Conservation (phyloP, 2,329 filamentous ascomycete species). For the Davidsoniella eucalypti region DNA sequence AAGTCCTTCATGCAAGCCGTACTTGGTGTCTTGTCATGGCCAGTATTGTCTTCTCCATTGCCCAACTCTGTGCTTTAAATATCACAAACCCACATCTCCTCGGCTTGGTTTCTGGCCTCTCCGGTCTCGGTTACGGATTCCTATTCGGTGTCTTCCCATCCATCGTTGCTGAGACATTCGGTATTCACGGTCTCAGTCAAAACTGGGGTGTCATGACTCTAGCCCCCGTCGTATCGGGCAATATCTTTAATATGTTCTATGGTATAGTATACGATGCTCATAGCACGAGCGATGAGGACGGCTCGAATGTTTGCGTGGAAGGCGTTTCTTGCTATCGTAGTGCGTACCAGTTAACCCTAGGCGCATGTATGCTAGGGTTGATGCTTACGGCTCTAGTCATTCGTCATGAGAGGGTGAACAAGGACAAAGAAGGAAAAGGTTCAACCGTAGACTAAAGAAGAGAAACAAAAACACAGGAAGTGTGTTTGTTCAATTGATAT, state of each 20-base stretch:
- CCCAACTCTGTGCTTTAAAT: constrained; percentile 59
- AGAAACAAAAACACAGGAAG: too few relatives aligned
- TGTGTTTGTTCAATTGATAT: too few relatives aligned
- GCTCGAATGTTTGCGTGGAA: constrained; percentile 57
- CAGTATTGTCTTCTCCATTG: constrained; percentile 58
- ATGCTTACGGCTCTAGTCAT: constrained; percentile 56
- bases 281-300: constrained; percentile 49
- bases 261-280: constrained; percentile 70
- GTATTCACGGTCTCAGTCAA: constrained; percentile 72
- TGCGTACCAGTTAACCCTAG: constrained; percentile 67
- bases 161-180: constrained; percentile 78
- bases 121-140: constrained; percentile 80
- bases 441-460: too few relatives aligned
- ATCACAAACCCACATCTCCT: constrained; percentile 65
- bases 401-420: constrained; percentile 27
- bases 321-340: constrained; percentile 66
- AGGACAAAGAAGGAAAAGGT: constrained; percentile 21
- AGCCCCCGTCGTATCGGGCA: constrained; percentile 71
- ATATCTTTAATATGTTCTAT: constrained; percentile 86
- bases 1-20: constrained; percentile 60
- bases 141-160: constrained; percentile 90
- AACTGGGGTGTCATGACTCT: constrained; percentile 97
- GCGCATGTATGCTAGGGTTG: constrained; percentile 53
- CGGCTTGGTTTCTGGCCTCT: constrained; percentile 63
- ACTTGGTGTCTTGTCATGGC: constrained; percentile 82